Percentiles rank a stretch among this genome's conserved stretches.
phyloP scores from a whole-genome alignment of 345 rosid genomes.

The Moringa oleifera region DNA sequence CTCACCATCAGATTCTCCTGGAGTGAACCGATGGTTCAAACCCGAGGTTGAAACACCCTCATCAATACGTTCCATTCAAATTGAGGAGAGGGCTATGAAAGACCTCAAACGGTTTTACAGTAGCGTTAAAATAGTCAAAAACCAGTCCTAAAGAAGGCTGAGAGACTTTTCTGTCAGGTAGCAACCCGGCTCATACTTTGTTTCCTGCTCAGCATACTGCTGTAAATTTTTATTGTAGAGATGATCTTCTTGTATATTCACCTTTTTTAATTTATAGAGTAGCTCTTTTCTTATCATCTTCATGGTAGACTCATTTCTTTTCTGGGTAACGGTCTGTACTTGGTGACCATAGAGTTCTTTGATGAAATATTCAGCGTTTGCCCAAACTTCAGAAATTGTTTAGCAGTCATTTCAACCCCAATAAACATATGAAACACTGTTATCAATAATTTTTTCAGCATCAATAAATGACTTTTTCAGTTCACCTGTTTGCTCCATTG shows the following conservation, averaged over 20 bases:
- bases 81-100: constrained; percentile 93
- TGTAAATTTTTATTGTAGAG: constrained; percentile 39
- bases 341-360: too few relatives aligned
- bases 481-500: too few relatives aligned
- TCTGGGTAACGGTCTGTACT: not conserved
- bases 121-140: constrained; percentile 77
- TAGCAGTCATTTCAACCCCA: too few relatives aligned
- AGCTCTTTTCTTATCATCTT: constrained; percentile 1
- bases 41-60: constrained; percentile 71
- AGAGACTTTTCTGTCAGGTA: constrained; percentile 5
- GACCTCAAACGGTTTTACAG: constrained; percentile 85
- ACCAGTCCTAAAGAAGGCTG: constrained; percentile 28
- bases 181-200: constrained; percentile 5
- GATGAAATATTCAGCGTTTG: too few relatives aligned
- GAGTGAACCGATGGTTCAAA: constrained; percentile 87
- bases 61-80: constrained; percentile 81
- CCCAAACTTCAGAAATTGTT: too few relatives aligned
- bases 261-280: constrained; percentile 1
- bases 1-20: constrained; percentile 82
- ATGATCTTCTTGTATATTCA: constrained; percentile 25
- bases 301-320: not conserved
- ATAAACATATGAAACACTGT: too few relatives aligned
- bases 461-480: too few relatives aligned
- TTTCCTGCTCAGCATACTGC: constrained; percentile 4
- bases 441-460: too few relatives aligned